Evolutionary conservation across 2,329 filamentous ascomycete genomes (phyloP), one percentile per base, ranked within the genome.

Genomic region (Chaetomiaceae sp.): DNA sequence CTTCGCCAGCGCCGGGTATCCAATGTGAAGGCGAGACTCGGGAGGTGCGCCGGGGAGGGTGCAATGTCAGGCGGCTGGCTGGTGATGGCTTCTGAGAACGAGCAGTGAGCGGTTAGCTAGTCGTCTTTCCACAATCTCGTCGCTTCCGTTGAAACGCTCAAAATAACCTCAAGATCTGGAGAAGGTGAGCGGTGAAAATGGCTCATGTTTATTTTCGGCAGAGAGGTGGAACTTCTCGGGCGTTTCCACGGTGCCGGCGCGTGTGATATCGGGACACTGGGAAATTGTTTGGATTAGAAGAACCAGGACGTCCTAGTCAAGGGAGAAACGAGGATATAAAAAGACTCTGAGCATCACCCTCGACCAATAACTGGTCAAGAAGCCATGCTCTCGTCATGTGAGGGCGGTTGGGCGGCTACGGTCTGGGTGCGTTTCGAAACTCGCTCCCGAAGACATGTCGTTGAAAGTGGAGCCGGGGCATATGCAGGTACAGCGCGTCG

Each of bases 401-500:
- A 40, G 3, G 25, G 29, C 11, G 25, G 54, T 38, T 23, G 44
- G 39, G 27, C 8, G 19, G 25, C 38, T 23, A 34, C 25, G 27
- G 49, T 49, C n/a, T 25, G 42, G 49, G 14, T 42, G 34, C 31
- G 45, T 48, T 49, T 36, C n/a, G 43, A 39, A 22, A 22, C 38
- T 8, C 17, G 22, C 22, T 15, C n/a, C 20, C 46, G 45, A 56
- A 53, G 51, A 39, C 34, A 33, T 34, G 55, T 50, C 53, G 59
- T 57, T 50, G 51, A 55, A 50, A 56, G 58, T 61, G 57, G 59
- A 45, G 25, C 58, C 51, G 31, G 23, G 27, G 36, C 25, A 55
- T 51, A 59, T 60, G 59, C 59, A 60, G 58, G 59, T 59, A 60
- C 59, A 39, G 54, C 54, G 51, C 46, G 47, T 22, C n/a, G 49